Evolutionary conservation across 768 basidiomycete species (phyloP).

Genomic region (Trametes maxima): DNA sequence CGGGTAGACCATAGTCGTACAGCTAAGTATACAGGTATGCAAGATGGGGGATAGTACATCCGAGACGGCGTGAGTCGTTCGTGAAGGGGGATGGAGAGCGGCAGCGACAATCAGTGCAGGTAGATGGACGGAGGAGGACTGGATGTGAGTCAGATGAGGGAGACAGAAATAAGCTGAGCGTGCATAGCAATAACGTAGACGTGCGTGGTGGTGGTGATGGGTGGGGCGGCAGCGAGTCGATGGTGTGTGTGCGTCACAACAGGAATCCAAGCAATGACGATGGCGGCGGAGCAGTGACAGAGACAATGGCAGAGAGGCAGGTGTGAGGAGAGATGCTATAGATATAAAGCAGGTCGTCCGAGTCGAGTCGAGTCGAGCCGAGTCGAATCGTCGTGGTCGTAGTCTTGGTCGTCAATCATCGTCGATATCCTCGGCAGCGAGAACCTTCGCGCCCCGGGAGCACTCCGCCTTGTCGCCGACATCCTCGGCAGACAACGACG

Average conservation of each 20-base stretch:
- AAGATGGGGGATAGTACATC: slow-evolving; percentile 12
- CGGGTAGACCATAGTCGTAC: slow-evolving; percentile 6
- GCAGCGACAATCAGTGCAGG: background rate
- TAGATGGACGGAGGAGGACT: background rate
- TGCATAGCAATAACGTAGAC: slow-evolving; percentile 17
- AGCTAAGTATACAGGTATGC: slow-evolving; percentile 12
- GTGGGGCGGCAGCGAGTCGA: background rate
- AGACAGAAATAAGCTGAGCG: background rate
- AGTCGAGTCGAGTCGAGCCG: no score
- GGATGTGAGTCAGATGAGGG: background rate
- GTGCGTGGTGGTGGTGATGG: background rate
- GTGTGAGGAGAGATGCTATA: slow-evolving; percentile 3
- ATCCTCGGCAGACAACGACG: no score
- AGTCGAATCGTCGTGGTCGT: background rate
- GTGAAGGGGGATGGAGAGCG: background rate
- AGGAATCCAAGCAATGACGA: background rate
- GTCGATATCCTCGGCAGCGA: no score
- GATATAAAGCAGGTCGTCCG: background rate
- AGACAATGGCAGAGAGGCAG: background rate
- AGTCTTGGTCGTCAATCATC: no score
- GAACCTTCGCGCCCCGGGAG: no score
- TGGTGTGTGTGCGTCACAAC: no score
- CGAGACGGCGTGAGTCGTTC: background rate
- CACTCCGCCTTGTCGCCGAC: no score
- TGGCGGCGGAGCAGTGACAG: background rate